These are phyloP conservation scores for Tilletia walkeri DNA, from an alignment of 1,284 basidiomycete genomes.

Conservation along the genomic window DNA sequence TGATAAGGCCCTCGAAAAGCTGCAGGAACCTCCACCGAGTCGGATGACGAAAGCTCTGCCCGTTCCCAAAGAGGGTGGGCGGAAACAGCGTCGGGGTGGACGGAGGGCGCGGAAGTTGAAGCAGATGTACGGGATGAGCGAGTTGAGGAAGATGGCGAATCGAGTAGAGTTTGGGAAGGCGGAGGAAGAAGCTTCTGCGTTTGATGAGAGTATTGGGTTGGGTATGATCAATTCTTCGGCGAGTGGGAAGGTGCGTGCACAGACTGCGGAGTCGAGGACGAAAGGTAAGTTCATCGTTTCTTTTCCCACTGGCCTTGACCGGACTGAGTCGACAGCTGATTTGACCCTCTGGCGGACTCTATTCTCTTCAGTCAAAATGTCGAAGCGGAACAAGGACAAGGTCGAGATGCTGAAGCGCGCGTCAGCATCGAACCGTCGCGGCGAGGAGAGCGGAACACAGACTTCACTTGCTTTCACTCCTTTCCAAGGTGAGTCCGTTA, in stretches of 20 bases:
- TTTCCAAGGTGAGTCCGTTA: slow-evolving; percentile 66
- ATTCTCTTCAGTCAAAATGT: slow-evolving; percentile 74
- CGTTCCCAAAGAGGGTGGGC: slow-evolving; percentile 91
- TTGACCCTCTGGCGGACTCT: slow-evolving; percentile 18
- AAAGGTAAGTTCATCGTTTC: slow-evolving; percentile 63
- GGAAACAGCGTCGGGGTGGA: slow-evolving; percentile 81
- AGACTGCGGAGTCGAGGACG: slow-evolving; percentile 78
- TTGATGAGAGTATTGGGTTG: slow-evolving; percentile 92
- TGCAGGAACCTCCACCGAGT: slow-evolving; percentile 87
- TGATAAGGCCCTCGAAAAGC: slow-evolving; percentile 83
- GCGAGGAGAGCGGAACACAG: slow-evolving; percentile 76
- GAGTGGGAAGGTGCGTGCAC: slow-evolving; percentile 83
- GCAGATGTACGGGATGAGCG: slow-evolving; percentile 93
- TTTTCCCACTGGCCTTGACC: slow-evolving; percentile 1
- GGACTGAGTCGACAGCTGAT: background rate
- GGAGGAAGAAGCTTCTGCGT: slow-evolving; percentile 92
- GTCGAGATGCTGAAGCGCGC: slow-evolving; percentile 49
- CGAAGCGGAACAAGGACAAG: slow-evolving; percentile 89
- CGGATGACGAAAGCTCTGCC: slow-evolving; percentile 93
- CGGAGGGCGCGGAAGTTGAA: slow-evolving; percentile 93
- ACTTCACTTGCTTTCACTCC: slow-evolving; percentile 93
- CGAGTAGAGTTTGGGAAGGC: slow-evolving; percentile 92
- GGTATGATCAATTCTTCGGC: slow-evolving; percentile 83
- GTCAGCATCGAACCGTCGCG: background rate
- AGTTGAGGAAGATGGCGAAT: slow-evolving; percentile 93